Conservation (phyloP, 441 rosid genomes). For the Brassica hybrid region DNA sequence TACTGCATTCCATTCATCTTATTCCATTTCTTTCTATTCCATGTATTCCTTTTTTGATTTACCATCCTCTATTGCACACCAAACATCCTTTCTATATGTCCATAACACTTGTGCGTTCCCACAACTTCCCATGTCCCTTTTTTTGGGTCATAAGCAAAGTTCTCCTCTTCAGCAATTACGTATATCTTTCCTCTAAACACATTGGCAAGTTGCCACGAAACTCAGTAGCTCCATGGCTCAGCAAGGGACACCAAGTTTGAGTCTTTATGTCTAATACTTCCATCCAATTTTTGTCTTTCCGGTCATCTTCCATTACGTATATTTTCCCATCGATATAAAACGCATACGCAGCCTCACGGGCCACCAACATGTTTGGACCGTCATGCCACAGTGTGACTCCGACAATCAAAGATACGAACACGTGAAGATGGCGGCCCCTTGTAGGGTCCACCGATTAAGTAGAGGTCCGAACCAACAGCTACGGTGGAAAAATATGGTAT, state of each 20-base stretch:
- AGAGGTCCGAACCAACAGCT: neutral
- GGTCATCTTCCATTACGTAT: neutral
- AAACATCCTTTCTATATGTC: neutral
- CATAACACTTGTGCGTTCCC: neutral
- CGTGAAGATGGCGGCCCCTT: neutral
- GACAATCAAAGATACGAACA: neutral
- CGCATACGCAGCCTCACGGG: neutral
- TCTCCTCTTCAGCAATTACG: neutral
- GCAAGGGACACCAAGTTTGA: neutral
- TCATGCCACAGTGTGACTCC: neutral
- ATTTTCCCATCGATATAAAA: neutral
- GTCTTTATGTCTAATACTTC: neutral
- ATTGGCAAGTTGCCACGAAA: neutral
- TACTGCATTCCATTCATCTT: too few species aligned
- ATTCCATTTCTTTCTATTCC: too few species aligned
- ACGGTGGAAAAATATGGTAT: neutral
- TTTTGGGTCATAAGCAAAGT: neutral
- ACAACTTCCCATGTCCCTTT: neutral
- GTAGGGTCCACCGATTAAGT: neutral
- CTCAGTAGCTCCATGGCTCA: neutral
- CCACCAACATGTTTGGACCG: neutral
- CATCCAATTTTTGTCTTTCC: neutral
- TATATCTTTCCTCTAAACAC: neutral
- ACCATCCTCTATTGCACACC: neutral
- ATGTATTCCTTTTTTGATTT: too few species aligned